These are phyloP conservation scores for Spergularia bocconei DNA, from an alignment of 148 eudicot species.

Conservation along the genomic window DNA sequence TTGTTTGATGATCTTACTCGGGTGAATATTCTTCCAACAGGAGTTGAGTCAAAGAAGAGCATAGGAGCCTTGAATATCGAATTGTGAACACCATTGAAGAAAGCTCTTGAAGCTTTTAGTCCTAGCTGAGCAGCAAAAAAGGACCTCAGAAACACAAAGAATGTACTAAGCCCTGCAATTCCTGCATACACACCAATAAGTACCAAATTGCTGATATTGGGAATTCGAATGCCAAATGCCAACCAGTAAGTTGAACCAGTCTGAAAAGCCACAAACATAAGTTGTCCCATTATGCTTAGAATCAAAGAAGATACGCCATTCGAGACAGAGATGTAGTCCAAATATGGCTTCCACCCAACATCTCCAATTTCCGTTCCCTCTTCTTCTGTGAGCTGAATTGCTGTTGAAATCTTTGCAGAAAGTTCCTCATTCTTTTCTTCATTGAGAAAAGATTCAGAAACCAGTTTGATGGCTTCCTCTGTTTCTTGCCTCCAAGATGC, in stretches of 20 bases:
- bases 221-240: conserved; percentile 38
- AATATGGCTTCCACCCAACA: conserved; percentile 51
- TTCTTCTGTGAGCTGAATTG: conserved; percentile 40
- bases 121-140: conserved; percentile 37
- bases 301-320: conserved; percentile 41
- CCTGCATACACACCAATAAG: conserved; percentile 22
- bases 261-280: conserved; percentile 41
- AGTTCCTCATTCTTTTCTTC: conserved; percentile 14
- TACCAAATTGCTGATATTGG: conserved; percentile 15
- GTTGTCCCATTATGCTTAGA: conserved; percentile 19
- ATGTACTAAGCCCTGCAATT: conserved; percentile 26
- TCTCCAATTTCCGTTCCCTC: conserved; percentile 60
- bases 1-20: conserved; percentile 37
- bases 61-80: conserved; percentile 64
- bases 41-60: conserved; percentile 65
- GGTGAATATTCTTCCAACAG: conserved; percentile 52
- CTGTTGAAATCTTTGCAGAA: background rate
- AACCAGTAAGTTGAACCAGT: conserved; percentile 49
- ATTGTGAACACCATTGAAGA: conserved; percentile 40
- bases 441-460: background rate
- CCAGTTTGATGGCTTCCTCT: background rate
- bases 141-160: conserved; percentile 32
- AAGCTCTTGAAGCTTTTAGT: conserved; percentile 38
- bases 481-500: background rate
- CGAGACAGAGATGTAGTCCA: conserved; percentile 35